Conservation (phyloP, 2,329 filamentous ascomycete genomes). For the Apiospora kogelbergensis region DNA sequence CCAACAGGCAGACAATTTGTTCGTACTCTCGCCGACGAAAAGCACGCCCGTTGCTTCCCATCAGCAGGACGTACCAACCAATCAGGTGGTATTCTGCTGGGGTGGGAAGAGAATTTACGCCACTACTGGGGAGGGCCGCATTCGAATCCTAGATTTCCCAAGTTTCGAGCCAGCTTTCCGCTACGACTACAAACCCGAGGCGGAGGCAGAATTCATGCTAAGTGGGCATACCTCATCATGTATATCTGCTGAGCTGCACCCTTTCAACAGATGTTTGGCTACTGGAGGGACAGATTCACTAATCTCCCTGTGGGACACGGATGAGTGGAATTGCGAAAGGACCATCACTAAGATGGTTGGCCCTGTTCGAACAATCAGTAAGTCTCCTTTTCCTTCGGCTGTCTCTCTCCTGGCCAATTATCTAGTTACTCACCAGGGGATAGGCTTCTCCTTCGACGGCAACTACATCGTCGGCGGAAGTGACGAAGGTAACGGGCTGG, state of each 20-base stretch:
- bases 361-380: slow-evolving; percentile 68
- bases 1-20: slow-evolving; percentile 63
- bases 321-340: slow-evolving; percentile 73
- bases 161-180: slow-evolving; percentile 56
- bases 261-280: slow-evolving; percentile 69
- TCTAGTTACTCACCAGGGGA: neutral
- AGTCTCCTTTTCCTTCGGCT: slow-evolving; percentile 24
- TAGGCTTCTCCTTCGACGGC: slow-evolving; percentile 77
- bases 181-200: slow-evolving; percentile 44
- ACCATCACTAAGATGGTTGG: slow-evolving; percentile 69
- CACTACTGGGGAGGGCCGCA: slow-evolving; percentile 69
- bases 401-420: slow-evolving; percentile 21
- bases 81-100: slow-evolving; percentile 75
- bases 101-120: slow-evolving; percentile 69
- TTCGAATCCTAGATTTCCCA: slow-evolving; percentile 70
- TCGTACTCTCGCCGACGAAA: slow-evolving; percentile 60
- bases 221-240: slow-evolving; percentile 74
- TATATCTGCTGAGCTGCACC: slow-evolving; percentile 67
- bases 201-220: slow-evolving; percentile 57
- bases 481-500: slow-evolving; percentile 68
- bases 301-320: slow-evolving; percentile 76
- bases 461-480: slow-evolving; percentile 73
- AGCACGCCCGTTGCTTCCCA: slow-evolving; percentile 56
- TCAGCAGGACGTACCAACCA: slow-evolving; percentile 64
- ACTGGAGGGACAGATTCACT: slow-evolving; percentile 75